These are phyloP conservation scores for Salix koriyanagi DNA, from an alignment of 345 rosid genomes.

Conservation along the genomic window DNA sequence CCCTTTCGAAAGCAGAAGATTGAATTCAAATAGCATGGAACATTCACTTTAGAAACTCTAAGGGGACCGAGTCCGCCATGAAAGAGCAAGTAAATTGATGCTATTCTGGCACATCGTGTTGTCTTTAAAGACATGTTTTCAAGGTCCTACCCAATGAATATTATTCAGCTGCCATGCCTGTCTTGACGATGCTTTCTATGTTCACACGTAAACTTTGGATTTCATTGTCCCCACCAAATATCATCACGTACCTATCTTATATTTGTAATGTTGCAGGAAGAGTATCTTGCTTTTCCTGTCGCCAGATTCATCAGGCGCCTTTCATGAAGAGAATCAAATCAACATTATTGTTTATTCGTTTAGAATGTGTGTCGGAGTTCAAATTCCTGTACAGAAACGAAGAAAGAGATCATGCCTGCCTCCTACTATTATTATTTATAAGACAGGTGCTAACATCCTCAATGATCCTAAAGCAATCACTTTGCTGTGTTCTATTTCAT, in stretches of 20 bases:
- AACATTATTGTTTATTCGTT: not conserved
- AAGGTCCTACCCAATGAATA: constrained; percentile 15
- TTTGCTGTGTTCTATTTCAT: not conserved
- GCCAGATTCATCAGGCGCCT: not conserved
- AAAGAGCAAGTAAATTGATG: constrained; percentile 5
- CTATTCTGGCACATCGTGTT: not conserved
- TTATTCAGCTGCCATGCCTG: not conserved
- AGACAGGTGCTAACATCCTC: not conserved
- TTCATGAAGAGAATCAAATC: not conserved
- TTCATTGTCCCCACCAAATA: constrained; percentile 21
- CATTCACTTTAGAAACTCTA: constrained; percentile 16
- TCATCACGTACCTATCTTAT: constrained; percentile 8
- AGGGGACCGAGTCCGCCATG: constrained; percentile 10
- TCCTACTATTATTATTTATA: not conserved
- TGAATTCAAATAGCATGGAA: constrained; percentile 9
- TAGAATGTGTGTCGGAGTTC: not conserved
- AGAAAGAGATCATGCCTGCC: not conserved
- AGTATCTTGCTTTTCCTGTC: constrained; percentile 26
- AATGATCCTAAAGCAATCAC: not conserved
- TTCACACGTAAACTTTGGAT: constrained; percentile 5
- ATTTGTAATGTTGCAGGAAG: constrained; percentile 23
- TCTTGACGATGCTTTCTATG: constrained; percentile 3
- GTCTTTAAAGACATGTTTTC: not conserved
- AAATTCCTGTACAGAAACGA: not conserved
- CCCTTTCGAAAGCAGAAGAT: constrained; percentile 3